Percentiles rank a stretch among this genome's conserved stretches.
These are phyloP conservation scores for Colletotrichum echinochloae DNA, from an alignment of 2,329 filamentous ascomycete genomes.

Conservation along the genomic window DNA sequence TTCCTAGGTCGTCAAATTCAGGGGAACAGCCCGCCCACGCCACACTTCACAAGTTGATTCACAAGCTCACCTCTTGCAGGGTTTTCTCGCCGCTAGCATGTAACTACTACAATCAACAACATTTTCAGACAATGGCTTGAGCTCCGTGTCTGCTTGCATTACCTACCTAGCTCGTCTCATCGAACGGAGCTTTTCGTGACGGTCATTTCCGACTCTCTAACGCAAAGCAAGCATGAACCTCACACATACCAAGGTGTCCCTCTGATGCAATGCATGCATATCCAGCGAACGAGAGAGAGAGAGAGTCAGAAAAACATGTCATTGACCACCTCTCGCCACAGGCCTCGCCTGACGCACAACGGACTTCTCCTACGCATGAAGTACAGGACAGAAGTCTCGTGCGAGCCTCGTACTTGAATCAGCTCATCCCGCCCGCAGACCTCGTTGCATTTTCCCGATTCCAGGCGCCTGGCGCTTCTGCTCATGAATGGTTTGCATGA, in stretches of 20 bases:
- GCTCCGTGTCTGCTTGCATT: background rate
- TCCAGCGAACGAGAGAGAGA: too few species aligned
- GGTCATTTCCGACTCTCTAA: constrained; percentile 31
- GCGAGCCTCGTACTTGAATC: constrained; percentile 35
- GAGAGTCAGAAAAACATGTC: background rate
- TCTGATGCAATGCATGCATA: background rate
- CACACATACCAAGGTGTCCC: background rate
- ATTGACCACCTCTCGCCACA: constrained; percentile 3
- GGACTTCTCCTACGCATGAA: constrained; percentile 29
- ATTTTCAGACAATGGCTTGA: background rate
- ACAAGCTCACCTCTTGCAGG: constrained; percentile 13
- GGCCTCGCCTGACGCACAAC: constrained; percentile 10
- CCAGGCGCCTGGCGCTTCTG: background rate
- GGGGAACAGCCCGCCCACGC: constrained; percentile 27
- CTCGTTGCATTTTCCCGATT: background rate
- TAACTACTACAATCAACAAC: background rate
- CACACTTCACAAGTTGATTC: constrained; percentile 5
- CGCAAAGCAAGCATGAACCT: constrained; percentile 18
- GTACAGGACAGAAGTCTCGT: constrained; percentile 6
- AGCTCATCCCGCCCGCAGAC: constrained; percentile 18
- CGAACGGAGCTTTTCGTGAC: constrained; percentile 25
- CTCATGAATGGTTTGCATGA: constrained; percentile 3
- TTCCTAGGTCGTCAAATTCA: background rate
- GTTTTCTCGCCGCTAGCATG: constrained; percentile 1
- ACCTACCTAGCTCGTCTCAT: background rate